phyloP scores from a whole-genome alignment of 805 yeast species.

The Candida namnaoensis region DNA sequence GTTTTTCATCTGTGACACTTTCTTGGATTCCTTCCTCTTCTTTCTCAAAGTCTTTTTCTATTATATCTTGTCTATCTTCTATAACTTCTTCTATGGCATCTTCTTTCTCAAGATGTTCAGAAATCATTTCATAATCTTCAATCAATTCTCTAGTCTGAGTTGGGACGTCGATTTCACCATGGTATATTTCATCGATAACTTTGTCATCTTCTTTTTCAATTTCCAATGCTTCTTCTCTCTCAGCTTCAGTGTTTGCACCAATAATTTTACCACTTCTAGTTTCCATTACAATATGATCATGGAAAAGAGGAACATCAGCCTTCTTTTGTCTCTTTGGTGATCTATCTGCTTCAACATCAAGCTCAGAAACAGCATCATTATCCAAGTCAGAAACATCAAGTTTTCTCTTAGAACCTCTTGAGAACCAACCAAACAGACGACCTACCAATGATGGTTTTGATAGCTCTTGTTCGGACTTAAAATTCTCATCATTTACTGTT shows the following conservation, averaged over 20 bases:
- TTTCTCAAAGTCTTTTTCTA: background rate
- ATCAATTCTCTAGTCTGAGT: slow-evolving; percentile 6
- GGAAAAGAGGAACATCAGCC: background rate
- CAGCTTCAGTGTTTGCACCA: slow-evolving; percentile 19
- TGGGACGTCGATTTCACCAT: slow-evolving; percentile 6
- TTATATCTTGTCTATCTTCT: no score
- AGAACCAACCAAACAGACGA: no score
- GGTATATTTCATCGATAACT: slow-evolving; percentile 12
- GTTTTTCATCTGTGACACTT: background rate
- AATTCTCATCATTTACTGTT: no score
- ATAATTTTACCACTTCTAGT: slow-evolving; percentile 21
- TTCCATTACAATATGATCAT: slow-evolving; percentile 16
- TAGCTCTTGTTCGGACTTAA: no score
- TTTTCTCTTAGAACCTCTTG: no score
- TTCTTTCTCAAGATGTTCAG: slow-evolving; percentile 1
- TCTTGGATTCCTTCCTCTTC: background rate
- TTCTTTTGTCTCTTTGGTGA: background rate
- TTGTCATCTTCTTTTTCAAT: slow-evolving; percentile 11
- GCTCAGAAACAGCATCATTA: background rate
- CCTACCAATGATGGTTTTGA: no score
- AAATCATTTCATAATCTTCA: slow-evolving; percentile 7
- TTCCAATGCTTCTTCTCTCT: slow-evolving; percentile 13
- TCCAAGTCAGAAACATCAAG: no score
- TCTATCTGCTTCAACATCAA: background rate
- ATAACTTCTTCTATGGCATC: no score